phyloP scores from a whole-genome alignment of 345 rosid species.

The Noccaea bulbosa region DNA sequence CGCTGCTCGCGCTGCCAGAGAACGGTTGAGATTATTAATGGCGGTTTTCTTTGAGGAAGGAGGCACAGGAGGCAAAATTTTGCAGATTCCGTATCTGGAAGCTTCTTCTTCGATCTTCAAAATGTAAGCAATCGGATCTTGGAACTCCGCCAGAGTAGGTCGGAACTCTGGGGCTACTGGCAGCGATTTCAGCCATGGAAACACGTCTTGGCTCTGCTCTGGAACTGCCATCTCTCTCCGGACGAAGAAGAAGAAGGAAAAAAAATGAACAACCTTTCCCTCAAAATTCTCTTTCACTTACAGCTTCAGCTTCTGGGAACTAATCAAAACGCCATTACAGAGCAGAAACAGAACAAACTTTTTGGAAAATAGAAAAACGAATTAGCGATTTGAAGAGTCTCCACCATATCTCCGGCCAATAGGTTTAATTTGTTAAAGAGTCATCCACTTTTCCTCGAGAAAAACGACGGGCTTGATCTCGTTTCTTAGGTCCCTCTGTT shows the following conservation, averaged over 20 bases:
- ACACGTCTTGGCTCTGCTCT: slow-evolving; percentile 64
- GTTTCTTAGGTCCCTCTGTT: slow-evolving; percentile 39
- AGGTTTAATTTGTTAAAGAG: slow-evolving; percentile 27
- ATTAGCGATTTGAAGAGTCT: slow-evolving; percentile 38
- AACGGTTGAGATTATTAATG: slow-evolving; percentile 73
- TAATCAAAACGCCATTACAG: slow-evolving; percentile 50
- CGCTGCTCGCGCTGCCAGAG: slow-evolving; percentile 68
- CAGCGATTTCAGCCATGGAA: slow-evolving; percentile 86
- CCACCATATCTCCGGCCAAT: slow-evolving; percentile 32
- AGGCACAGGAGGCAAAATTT: slow-evolving; percentile 87
- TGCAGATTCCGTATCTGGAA: slow-evolving; percentile 93
- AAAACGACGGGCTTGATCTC: slow-evolving; percentile 42
- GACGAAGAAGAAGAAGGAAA: neutral
- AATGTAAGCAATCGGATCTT: slow-evolving; percentile 99
- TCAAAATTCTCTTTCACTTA: slow-evolving; percentile 1
- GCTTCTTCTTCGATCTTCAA: slow-evolving; percentile 96
- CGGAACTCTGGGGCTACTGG: slow-evolving; percentile 94
- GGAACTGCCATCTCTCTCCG: slow-evolving; percentile 54
- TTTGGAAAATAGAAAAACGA: neutral
- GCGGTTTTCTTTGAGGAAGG: slow-evolving; percentile 71
- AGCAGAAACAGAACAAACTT: slow-evolving; percentile 40
- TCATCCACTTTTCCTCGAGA: slow-evolving; percentile 32
- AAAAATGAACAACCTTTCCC: neutral
- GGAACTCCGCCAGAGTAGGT: slow-evolving; percentile 86
- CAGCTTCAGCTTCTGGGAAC: slow-evolving; percentile 13